Conservation (phyloP, 2,329 filamentous ascomycete species). For the Alternaria dauci region DNA sequence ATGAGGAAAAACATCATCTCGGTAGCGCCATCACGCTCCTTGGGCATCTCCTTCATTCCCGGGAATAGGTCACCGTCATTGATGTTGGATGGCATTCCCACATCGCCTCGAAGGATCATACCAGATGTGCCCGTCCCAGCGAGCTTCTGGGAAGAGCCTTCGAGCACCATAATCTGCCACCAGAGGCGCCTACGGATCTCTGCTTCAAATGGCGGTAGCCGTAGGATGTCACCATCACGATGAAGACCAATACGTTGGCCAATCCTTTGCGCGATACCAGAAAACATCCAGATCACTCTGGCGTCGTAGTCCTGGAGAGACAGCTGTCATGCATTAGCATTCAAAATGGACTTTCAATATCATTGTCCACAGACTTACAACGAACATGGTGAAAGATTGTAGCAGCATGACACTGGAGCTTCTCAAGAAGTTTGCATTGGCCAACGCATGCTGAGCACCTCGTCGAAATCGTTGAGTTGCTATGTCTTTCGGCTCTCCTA, state of each 20-base stretch:
- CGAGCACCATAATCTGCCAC: constrained; percentile 70
- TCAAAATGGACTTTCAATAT: not conserved
- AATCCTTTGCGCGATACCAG: constrained; percentile 67
- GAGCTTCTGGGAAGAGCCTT: constrained; percentile 64
- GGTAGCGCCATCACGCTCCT: constrained; percentile 54
- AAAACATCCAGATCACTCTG: constrained; percentile 70
- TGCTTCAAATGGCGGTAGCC: constrained; percentile 64
- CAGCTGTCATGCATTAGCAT: constrained; percentile 46
- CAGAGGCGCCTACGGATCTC: constrained; percentile 65
- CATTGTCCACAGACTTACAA: constrained; percentile 56
- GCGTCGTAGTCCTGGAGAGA: constrained; percentile 56
- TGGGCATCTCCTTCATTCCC: constrained; percentile 55
- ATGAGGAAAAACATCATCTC: constrained; percentile 61
- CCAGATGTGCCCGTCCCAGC: constrained; percentile 58
- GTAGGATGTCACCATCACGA: constrained; percentile 62
- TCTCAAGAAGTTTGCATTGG: constrained; percentile 72
- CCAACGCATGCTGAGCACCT: constrained; percentile 70
- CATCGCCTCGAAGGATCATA: constrained; percentile 58
- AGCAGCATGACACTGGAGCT: constrained; percentile 70
- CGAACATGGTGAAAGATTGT: constrained; percentile 72
- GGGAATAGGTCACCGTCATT: constrained; percentile 60
- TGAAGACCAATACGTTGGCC: constrained; percentile 69
- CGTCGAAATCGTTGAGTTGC: constrained; percentile 64
- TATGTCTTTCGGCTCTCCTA: constrained; percentile 62
- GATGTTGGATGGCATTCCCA: constrained; percentile 61